phyloP scores from a whole-genome alignment of 208 protist genomes.

The Herpetomonas muscarum region DNA sequence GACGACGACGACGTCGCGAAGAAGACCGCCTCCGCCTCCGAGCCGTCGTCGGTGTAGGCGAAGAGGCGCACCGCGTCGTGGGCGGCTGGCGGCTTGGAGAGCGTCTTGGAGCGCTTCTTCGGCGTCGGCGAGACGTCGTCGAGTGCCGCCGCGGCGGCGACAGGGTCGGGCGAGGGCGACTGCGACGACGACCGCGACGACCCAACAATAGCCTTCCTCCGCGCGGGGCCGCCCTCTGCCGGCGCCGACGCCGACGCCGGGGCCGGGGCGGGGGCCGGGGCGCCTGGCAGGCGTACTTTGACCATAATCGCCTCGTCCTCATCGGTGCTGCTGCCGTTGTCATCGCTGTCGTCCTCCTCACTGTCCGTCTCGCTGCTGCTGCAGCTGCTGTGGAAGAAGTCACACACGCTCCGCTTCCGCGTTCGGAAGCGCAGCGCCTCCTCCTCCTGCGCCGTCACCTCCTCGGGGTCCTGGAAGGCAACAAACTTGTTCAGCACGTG shows the following conservation, averaged over 20 bases:
- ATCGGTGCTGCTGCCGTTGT: not conserved
- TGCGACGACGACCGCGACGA: not conserved
- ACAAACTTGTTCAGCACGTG: slow-evolving; percentile 85
- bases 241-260: no score
- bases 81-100: slow-evolving; percentile 12
- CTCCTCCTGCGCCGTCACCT: slow-evolving; percentile 8
- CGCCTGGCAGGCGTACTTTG: not conserved
- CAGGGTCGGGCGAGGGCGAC: slow-evolving; percentile 7
- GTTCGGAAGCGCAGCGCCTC: slow-evolving; percentile 8
- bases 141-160: slow-evolving; percentile 13
- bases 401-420: slow-evolving; percentile 5
- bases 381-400: slow-evolving; percentile 14
- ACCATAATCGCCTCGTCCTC: not conserved
- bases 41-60: not conserved
- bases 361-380: slow-evolving; percentile 3
- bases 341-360: not conserved
- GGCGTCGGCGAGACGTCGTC: slow-evolving; percentile 39
- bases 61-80: not conserved
- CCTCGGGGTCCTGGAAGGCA: slow-evolving; percentile 72
- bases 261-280: not conserved
- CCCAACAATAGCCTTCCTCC: not conserved
- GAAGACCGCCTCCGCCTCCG: not conserved
- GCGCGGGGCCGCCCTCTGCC: no score
- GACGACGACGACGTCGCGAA: not conserved
- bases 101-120: slow-evolving; percentile 58